A percentile compares a stretch with the other conserved stretches of the same genome.
phyloP scores from a whole-genome alignment of 257 asterid species.

The Echium plantagineum region DNA sequence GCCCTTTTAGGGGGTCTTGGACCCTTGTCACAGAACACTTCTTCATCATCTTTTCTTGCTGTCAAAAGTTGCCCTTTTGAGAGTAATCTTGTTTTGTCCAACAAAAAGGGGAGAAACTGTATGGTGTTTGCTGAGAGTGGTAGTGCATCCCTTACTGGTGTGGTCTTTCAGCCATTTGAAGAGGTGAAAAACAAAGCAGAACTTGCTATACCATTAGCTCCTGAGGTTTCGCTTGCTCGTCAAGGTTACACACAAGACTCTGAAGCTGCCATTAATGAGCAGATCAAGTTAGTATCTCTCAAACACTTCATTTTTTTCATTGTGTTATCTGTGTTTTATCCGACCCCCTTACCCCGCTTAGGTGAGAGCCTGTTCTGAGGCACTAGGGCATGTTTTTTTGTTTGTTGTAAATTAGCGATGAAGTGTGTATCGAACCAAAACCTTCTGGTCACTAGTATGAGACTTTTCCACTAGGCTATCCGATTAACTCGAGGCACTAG shows the following conservation, averaged over 20 bases:
- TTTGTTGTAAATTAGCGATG: no score
- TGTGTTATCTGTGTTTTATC: background rate
- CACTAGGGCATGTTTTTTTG: no score
- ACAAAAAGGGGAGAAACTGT: constrained; percentile 20
- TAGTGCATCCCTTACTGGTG: constrained; percentile 37
- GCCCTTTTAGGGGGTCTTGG: constrained; percentile 18
- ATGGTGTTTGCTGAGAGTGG: constrained; percentile 19
- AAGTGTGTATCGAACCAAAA: no score
- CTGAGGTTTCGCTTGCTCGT: constrained; percentile 55
- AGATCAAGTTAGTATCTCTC: constrained; percentile 59
- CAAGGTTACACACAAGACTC: constrained; percentile 42
- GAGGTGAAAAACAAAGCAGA: constrained; percentile 58
- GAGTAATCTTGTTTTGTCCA: constrained; percentile 20
- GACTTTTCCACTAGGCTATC: no score
- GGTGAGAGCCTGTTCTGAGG: no score
- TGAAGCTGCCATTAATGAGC: constrained; percentile 72
- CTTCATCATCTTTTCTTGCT: constrained; percentile 11
- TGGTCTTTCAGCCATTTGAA: constrained; percentile 79
- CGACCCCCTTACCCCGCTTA: no score
- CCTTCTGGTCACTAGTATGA: no score
- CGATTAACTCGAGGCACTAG: no score
- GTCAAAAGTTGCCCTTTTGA: constrained; percentile 6
- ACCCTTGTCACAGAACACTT: constrained; percentile 12
- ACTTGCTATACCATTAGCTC: constrained; percentile 35
- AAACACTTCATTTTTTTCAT: background rate